These are phyloP conservation scores for Pyricularia pennisetigena DNA, from an alignment of 2,329 filamentous ascomycete species.

Conservation along the genomic window DNA sequence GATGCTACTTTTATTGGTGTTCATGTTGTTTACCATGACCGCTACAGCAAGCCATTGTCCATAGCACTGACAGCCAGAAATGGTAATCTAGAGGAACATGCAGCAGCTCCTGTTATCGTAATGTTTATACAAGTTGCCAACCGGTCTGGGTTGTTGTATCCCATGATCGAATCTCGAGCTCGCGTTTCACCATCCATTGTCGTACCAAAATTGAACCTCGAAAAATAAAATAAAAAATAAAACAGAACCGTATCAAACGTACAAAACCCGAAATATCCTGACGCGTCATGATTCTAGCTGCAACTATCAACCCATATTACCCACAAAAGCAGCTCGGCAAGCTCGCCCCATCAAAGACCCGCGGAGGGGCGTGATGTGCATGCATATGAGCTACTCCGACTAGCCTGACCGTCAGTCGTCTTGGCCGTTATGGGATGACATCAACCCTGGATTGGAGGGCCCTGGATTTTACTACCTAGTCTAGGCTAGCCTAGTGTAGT, in stretches of 20 bases:
- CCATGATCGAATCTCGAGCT: background rate
- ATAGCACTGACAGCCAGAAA: background rate
- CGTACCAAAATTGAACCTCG: background rate
- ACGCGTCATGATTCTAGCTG: background rate
- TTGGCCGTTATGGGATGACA: background rate
- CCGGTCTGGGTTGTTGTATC: background rate
- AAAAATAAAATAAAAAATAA: no score
- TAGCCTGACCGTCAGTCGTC: background rate
- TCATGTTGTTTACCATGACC: background rate
- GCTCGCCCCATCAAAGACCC: background rate
- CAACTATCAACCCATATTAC: background rate
- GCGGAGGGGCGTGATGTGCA: background rate
- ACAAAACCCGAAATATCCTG: no score
- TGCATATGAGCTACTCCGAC: background rate
- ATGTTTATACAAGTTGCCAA: background rate
- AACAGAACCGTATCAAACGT: background rate
- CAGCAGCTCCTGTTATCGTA: background rate
- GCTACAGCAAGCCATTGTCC: background rate
- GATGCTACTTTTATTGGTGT: background rate
- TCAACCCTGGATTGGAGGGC: background rate
- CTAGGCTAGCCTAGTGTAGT: background rate
- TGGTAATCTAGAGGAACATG: background rate
- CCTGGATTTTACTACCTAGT: background rate
- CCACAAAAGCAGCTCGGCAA: slow-evolving; percentile 1
- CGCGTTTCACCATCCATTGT: background rate